phyloP scores from a whole-genome alignment of 768 basidiomycete species.

The Strobilomyces echinocephalus region DNA sequence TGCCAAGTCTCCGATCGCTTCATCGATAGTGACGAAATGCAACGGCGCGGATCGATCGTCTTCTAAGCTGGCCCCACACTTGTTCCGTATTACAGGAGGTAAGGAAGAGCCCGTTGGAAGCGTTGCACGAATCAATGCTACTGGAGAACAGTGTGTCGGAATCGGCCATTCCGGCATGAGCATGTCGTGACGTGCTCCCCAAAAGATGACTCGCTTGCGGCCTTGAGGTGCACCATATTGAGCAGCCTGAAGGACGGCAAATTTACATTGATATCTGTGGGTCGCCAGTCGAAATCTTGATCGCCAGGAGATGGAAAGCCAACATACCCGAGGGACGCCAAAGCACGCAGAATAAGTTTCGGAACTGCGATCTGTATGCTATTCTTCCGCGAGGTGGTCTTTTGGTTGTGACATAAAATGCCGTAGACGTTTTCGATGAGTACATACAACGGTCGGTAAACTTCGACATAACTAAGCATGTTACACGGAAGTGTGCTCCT shows the following conservation, averaged over 20 bases:
- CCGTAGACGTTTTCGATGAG: conserved; percentile 73
- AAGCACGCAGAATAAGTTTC: conserved; percentile 58
- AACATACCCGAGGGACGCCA: conserved; percentile 61
- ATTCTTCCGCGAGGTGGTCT: conserved; percentile 34
- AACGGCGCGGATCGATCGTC: conserved; percentile 54
- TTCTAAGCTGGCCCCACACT: conserved; percentile 24
- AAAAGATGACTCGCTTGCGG: conserved; percentile 63
- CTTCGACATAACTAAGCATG: conserved; percentile 67
- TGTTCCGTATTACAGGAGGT: conserved; percentile 42
- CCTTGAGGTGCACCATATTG: conserved; percentile 72
- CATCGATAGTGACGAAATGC: conserved; percentile 51
- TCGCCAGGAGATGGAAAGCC: neutral
- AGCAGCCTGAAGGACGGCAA: conserved; percentile 62
- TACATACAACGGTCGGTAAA: conserved; percentile 58
- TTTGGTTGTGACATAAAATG: conserved; percentile 47
- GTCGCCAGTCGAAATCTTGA: neutral
- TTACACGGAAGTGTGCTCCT: conserved; percentile 64
- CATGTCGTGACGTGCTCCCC: conserved; percentile 55
- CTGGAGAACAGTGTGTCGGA: conserved; percentile 52
- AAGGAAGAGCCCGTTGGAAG: conserved; percentile 44
- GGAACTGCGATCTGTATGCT: conserved; percentile 52
- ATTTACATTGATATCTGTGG: conserved; percentile 55
- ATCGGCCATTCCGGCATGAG: conserved; percentile 58
- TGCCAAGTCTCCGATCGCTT: conserved; percentile 69
- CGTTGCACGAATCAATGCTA: conserved; percentile 29